Base-by-base conservation (phyloP, 441 rosid species). In the Aquilaria agallochum region DNA sequence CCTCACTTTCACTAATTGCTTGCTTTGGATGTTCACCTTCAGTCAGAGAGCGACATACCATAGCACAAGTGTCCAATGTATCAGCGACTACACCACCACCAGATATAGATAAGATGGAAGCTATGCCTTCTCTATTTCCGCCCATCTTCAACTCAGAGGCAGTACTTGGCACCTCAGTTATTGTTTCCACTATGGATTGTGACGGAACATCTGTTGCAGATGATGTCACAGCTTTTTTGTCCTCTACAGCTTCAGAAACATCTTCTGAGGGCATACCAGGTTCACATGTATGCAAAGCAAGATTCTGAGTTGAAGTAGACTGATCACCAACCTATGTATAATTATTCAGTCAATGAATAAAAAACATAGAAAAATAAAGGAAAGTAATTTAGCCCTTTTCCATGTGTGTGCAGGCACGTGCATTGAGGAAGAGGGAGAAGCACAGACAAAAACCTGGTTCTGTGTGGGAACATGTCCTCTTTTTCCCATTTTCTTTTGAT, bases 401-500 rank as follows among this genome's bases (percentile, higher is more conserved):
- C 27, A 20, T 36, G 42, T 36, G 42, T 36, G 42, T 3, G 42
- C 5, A 55, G 20, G 40, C 12, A 31, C 44, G 52, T 50, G 60
- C 68, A 40, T n/a, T 31, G 8, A 14, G 6, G 20, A 63, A 66
- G 11, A 13, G 57, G 56, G 80, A 36, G 42, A 20, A 20, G 42
- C 6, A 36, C 7, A 36, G 27, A 20, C 27, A 20, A 8, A 36
- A 8, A 84, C 97, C 96, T 83, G 81, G 58, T 69, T 72, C 47
- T 63, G 73, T 46, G 65, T 72, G 53, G 68, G 87, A 32, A 67
- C 36, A 59, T 63, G 60, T 55, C 76, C 95, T 74, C 72, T 83
- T 74, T 80, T 77, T 46, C 71, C 67, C 36, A 55, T 51, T 71
- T 71, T 76, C 74, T 75, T 81, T 68, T 78, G 85, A 51, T 66